phyloP scores from a whole-genome alignment of 2,329 filamentous ascomycete genomes.

The Colletotrichum salicis region DNA sequence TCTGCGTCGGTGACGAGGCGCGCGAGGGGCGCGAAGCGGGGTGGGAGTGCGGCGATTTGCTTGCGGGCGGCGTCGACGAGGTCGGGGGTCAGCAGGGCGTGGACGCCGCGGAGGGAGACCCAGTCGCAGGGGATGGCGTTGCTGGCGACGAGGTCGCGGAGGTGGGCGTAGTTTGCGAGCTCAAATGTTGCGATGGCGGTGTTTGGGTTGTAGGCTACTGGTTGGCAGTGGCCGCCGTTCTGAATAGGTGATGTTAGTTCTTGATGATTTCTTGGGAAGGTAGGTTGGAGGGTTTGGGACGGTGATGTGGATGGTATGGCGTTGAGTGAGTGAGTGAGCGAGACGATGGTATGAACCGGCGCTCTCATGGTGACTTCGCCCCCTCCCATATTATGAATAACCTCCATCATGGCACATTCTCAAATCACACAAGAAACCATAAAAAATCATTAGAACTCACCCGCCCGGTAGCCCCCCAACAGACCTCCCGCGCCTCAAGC shows the following conservation, averaged over 20 bases:
- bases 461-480: slow-evolving; percentile 85
- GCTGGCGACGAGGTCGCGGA: slow-evolving; percentile 66
- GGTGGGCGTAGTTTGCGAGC: slow-evolving; percentile 71
- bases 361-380: neutral
- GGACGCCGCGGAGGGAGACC: slow-evolving; percentile 70
- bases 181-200: slow-evolving; percentile 77
- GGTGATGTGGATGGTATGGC: neutral
- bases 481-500: slow-evolving; percentile 82
- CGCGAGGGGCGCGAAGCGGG: slow-evolving; percentile 65
- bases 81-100: slow-evolving; percentile 67
- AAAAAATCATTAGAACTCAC: slow-evolving; percentile 56
- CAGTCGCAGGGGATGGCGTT: slow-evolving; percentile 77
- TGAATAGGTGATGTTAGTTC: slow-evolving; percentile 42
- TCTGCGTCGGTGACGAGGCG: slow-evolving; percentile 51
- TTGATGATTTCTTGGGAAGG: neutral
- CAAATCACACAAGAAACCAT: slow-evolving; percentile 20
- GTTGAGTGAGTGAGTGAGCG: neutral
- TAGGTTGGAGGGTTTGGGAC: neutral
- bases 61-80: slow-evolving; percentile 63
- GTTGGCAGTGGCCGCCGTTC: slow-evolving; percentile 81
- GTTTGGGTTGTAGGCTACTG: slow-evolving; percentile 70
- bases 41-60: slow-evolving; percentile 65
- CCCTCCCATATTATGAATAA: neutral
- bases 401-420: neutral
- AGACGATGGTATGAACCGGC: no score